A percentile compares a stretch with the other conserved stretches of the same genome.
Evolutionary conservation across 2,329 filamentous ascomycete genomes (phyloP).

Genomic region (Drechmeria coniospora): DNA sequence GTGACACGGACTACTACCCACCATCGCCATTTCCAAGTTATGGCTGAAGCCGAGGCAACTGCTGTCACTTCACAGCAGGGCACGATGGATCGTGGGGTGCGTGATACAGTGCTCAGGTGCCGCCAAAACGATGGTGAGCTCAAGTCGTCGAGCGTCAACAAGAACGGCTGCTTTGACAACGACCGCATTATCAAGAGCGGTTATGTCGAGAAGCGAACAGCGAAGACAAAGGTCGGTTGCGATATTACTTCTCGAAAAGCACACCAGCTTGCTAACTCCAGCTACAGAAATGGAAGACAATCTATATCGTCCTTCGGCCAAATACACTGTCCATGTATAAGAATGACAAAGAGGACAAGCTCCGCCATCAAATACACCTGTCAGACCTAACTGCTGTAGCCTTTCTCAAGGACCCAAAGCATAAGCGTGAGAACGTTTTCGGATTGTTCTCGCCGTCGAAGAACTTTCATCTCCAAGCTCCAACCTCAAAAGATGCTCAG

Average conservation of each 20-base stretch:
- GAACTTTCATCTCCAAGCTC: slow-evolving; percentile 81
- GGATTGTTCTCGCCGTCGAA: slow-evolving; percentile 81
- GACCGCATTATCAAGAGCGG: slow-evolving; percentile 87
- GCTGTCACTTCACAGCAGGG: too few species aligned
- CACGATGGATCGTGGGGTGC: too few species aligned
- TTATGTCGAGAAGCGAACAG: slow-evolving; percentile 72
- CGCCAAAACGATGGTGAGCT: too few species aligned
- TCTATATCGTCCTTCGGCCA: slow-evolving; percentile 79
- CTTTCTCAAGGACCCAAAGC: slow-evolving; percentile 75
- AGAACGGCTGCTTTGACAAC: slow-evolving; percentile 91
- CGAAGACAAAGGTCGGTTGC: slow-evolving; percentile 68
- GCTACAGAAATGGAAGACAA: slow-evolving; percentile 71
- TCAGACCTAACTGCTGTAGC: slow-evolving; percentile 86
- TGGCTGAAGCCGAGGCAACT: too few species aligned
- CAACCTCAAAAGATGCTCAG: slow-evolving; percentile 56
- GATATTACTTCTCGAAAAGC: neutral
- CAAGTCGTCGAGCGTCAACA: slow-evolving; percentile 67
- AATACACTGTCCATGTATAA: slow-evolving; percentile 89
- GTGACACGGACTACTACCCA: too few species aligned
- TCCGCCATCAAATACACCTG: slow-evolving; percentile 76
- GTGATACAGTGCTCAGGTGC: too few species aligned
- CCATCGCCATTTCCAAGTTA: too few species aligned
- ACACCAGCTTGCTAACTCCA: slow-evolving; percentile 5
- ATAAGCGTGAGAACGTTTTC: slow-evolving; percentile 75
- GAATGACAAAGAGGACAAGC: slow-evolving; percentile 73